Percentiles rank a stretch among this genome's conserved stretches.
These are phyloP conservation scores for Schoenoplectus tabernaemontani DNA, from an alignment of 202 grass and related monocot genomes.

Conservation along the genomic window DNA sequence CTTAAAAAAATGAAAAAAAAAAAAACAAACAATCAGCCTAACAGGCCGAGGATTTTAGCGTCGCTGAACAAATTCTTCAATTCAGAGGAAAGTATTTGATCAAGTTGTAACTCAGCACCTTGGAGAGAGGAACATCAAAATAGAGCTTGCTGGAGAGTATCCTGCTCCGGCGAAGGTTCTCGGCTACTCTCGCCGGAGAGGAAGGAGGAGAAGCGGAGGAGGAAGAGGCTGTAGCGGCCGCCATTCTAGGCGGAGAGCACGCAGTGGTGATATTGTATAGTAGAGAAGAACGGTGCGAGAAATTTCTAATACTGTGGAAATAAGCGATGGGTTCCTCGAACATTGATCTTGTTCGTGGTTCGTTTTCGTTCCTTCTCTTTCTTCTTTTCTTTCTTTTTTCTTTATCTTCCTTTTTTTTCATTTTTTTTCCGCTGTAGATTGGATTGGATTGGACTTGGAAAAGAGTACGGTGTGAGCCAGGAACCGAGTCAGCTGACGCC, in stretches of 20 bases:
- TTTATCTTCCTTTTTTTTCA: neutral
- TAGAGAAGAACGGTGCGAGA: neutral
- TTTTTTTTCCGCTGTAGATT: neutral
- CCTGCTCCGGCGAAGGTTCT: constrained; percentile 37
- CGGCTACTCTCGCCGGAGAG: constrained; percentile 18
- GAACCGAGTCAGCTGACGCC: too few species aligned
- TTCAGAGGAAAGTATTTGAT: neutral
- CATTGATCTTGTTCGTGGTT: too few species aligned
- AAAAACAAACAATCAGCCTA: neutral
- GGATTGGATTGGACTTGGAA: too few species aligned
- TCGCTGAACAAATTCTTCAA: neutral
- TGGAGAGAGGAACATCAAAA: constrained; percentile 61
- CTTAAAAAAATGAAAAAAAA: constrained; percentile 25
- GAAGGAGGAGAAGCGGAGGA: neutral
- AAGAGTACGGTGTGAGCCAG: too few species aligned
- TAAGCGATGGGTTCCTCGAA: neutral
- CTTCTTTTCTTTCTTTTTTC: neutral
- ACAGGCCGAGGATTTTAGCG: neutral
- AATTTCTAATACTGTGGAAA: neutral
- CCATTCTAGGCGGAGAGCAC: constrained; percentile 14
- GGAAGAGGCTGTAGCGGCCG: constrained; percentile 1
- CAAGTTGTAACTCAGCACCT: constrained; percentile 30
- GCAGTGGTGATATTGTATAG: neutral
- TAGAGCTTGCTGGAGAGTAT: constrained; percentile 96
- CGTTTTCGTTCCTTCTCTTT: too few species aligned